Percentiles rank a stretch among this genome's conserved stretches.
Evolutionary conservation across 2,329 filamentous ascomycete genomes (phyloP).

Genomic region (Colletotrichum lindemuthianum): DNA sequence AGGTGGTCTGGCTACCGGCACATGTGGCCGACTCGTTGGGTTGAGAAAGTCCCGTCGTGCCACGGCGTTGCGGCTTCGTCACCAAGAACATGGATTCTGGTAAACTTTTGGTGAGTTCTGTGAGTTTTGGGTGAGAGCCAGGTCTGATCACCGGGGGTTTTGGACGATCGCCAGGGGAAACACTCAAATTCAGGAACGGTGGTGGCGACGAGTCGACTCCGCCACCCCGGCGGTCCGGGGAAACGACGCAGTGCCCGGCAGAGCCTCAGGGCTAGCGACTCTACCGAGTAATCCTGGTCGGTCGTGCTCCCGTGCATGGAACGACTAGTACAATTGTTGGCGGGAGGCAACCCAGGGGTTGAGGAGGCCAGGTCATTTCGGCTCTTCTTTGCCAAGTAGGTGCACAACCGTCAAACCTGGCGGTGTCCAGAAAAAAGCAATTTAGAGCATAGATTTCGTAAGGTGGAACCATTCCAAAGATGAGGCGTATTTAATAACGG

Average conservation of each 20-base stretch:
- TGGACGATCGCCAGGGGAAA: constrained; percentile 26
- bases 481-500: too few relatives aligned
- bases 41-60: background rate
- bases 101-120: background rate
- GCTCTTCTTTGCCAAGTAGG: background rate
- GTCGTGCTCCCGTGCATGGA: background rate
- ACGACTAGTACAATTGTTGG: background rate
- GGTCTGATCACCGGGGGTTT: constrained; percentile 22
- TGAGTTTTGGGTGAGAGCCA: constrained; percentile 13
- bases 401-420: background rate
- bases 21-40: constrained; percentile 23
- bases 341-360: constrained; percentile 1
- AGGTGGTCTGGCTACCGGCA: constrained; percentile 2
- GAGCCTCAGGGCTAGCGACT: constrained; percentile 23
- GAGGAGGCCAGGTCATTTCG: background rate
- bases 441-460: background rate
- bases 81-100: background rate
- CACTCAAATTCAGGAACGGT: constrained; percentile 15
- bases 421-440: background rate
- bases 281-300: background rate
- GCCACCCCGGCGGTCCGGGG: constrained; percentile 27
- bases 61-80: background rate
- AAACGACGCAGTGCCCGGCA: constrained; percentile 31
- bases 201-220: constrained; percentile 15
- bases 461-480: too few relatives aligned